A percentile compares a stretch with the other conserved stretches of the same genome.
phyloP scores from a whole-genome alignment of 1,284 basidiomycete species.

The Volvariella surrecta region DNA sequence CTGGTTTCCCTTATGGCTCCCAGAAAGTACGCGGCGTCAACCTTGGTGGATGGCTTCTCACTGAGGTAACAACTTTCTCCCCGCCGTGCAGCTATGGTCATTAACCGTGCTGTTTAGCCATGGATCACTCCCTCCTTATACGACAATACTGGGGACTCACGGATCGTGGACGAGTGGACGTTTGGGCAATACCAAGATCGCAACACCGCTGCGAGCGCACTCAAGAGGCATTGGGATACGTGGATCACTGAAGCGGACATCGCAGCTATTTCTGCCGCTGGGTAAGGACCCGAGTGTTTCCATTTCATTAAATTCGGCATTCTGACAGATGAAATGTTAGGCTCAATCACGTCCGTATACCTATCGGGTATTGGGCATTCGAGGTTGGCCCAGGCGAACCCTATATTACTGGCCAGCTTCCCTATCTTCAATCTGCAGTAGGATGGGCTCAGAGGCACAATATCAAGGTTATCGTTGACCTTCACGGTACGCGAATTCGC shows the following conservation, averaged over 20 bases:
- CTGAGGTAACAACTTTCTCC: slow-evolving; percentile 43
- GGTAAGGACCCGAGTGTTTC: slow-evolving; percentile 30
- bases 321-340: slow-evolving; percentile 26
- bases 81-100: slow-evolving; percentile 1
- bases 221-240: slow-evolving; percentile 71
- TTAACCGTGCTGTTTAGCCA: slow-evolving; percentile 30
- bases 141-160: slow-evolving; percentile 61
- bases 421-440: slow-evolving; percentile 68
- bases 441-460: slow-evolving; percentile 71
- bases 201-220: slow-evolving; percentile 34
- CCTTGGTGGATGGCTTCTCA: slow-evolving; percentile 74
- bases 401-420: slow-evolving; percentile 74
- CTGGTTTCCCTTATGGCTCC: slow-evolving; percentile 43
- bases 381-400: slow-evolving; percentile 77
- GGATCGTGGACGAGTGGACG: slow-evolving; percentile 82
- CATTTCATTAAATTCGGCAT: slow-evolving; percentile 7
- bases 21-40: slow-evolving; percentile 67
- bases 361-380: slow-evolving; percentile 91
- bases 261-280: slow-evolving; percentile 61
- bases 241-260: slow-evolving; percentile 81
- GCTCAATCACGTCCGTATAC: slow-evolving; percentile 80
- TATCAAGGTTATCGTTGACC: slow-evolving; percentile 77
- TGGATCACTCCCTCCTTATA: slow-evolving; percentile 89
- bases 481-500: slow-evolving; percentile 47
- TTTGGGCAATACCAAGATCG: slow-evolving; percentile 58